Base-by-base conservation (phyloP, 2,329 filamentous ascomycete genomes). In the Purpureocillium lavendulum region DNA sequence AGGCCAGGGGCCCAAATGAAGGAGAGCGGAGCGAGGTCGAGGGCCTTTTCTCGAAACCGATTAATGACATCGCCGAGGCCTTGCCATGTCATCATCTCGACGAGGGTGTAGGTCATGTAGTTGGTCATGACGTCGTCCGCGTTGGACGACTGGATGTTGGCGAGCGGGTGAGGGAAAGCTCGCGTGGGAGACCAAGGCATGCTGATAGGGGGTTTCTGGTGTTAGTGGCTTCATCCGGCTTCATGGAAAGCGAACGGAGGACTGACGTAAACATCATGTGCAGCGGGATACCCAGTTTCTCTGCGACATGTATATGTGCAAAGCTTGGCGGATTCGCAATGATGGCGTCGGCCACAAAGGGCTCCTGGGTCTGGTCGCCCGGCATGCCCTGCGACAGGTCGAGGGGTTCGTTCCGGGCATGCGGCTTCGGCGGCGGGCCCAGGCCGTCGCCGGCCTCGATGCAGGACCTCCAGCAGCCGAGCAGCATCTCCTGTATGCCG, bases 11-110 rank as follows among this genome's bases (percentile, higher is more conserved):
- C 89, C 75, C 84, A 90, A 36, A 94, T 80, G 7, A 87, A 67
- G 44, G 84, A 87, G 32, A 96, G 71, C 0, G 83, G 75, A 33
- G 92, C 84, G 1, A 96, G 66, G 18, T 84, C 82, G 1, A 94
- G 70, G 12, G 75, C 76, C 42, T 80, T 80, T 47, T 82, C 80
- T 38, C 89, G 73, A 53, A 95, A 96, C 10, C 80, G 75, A 55
- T 97, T 96, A 55, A 96, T 90, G 6, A 96, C 70, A 59, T 96
- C 89, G 30, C 89, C 89, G 4, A 95, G 65, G 0, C 87, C 88
- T 61, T 95, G 87, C 87, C 87, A 94, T 10, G 88, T 89, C 71
- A 95, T 79, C 75, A 94, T 86, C 49, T 95, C 88, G 2, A 94
- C 84, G 15, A 94, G 67, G 1, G 82, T 80, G 52, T 94, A 95